Base-by-base conservation (phyloP, 345 rosid species). In the Turritis glabra region DNA sequence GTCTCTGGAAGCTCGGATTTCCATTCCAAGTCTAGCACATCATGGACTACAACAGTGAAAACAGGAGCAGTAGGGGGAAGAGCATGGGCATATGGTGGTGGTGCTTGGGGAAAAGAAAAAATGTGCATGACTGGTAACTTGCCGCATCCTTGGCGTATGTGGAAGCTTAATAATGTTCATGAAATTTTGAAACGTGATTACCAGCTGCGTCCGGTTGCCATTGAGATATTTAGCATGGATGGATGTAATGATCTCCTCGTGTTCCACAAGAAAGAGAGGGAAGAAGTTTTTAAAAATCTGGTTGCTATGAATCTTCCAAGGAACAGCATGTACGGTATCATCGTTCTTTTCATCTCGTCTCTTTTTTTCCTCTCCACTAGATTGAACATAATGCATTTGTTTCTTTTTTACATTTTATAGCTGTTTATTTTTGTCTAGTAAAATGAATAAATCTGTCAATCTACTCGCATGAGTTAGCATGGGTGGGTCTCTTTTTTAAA, bases 71-170 rank as follows among this genome's bases (percentile, higher is more conserved):
- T 78, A 72, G 98, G 99, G 64, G 99, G 97, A 59, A 85, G 95
- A 80, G 99, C 99, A 40, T 96, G 99, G 99, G 98, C 99, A 67
- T 96, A 89, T 57, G 84, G 85, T 87, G 98, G 98, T 76, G 99
- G 99, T 79, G 99, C 98, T 32, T 92, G 99, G 99, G 99, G 99
- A 67, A 96, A 96, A 85, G 98, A 92, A 86, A 92, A 84, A 83
- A 80, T 88, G 46, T 69, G 87, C 72, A 85, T 69, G 65, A 85
- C 85, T 69, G 91, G 93, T 68, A 96, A 87, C 82, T 75, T 96
- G 68, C 94, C 97, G 48, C 99, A 95, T 80, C 90, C 86, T 55
- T 92, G 98, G 98, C 92, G 76, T 74, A 92, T 92, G 99, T 95
- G 99, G 99, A 95, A 95, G 85, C 92, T 95, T 73, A 78, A 89